Percentiles rank a stretch among this genome's conserved stretches.
phyloP scores from a whole-genome alignment of 169 alveolate genomes.

The Cytauxzoon felis region DNA sequence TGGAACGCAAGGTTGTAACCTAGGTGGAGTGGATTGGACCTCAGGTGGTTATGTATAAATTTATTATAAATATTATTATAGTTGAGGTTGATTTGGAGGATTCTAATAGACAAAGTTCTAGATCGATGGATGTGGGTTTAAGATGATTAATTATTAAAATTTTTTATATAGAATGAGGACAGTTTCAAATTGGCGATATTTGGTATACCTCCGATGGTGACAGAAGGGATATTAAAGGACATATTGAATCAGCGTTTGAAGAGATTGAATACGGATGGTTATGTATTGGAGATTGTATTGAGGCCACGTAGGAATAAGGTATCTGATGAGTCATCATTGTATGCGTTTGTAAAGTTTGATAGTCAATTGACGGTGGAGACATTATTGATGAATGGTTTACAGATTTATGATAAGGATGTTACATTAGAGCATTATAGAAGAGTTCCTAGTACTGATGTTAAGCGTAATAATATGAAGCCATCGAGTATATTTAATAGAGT shows the following conservation, averaged over 20 bases:
- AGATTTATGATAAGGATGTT: constrained; percentile 15
- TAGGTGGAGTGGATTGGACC: too few relatives aligned
- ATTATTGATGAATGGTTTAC: constrained; percentile 19
- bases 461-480: constrained; percentile 2
- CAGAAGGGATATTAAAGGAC: constrained; percentile 27
- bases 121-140: too few relatives aligned
- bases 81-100: too few relatives aligned
- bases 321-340: constrained; percentile 20
- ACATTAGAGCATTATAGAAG: constrained; percentile 39
- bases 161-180: constrained; percentile 20
- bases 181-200: constrained; percentile 22
- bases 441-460: background rate
- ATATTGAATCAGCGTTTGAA: constrained; percentile 18
- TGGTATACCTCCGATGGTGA: constrained; percentile 47
- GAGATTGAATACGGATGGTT: constrained; percentile 9
- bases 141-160: too few relatives aligned
- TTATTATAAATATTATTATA: too few relatives aligned
- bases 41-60: too few relatives aligned
- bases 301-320: background rate
- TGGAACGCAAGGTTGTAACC: too few relatives aligned
- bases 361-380: constrained; percentile 30
- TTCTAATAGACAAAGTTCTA: too few relatives aligned
- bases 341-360: constrained; percentile 39
- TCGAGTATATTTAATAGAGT: background rate
- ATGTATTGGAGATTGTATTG: constrained; percentile 19